Percentiles rank a stretch among this genome's conserved stretches.
Conservation (phyloP, 1,139 yeast species). For the Zygosaccharomyces pseudobailii region DNA sequence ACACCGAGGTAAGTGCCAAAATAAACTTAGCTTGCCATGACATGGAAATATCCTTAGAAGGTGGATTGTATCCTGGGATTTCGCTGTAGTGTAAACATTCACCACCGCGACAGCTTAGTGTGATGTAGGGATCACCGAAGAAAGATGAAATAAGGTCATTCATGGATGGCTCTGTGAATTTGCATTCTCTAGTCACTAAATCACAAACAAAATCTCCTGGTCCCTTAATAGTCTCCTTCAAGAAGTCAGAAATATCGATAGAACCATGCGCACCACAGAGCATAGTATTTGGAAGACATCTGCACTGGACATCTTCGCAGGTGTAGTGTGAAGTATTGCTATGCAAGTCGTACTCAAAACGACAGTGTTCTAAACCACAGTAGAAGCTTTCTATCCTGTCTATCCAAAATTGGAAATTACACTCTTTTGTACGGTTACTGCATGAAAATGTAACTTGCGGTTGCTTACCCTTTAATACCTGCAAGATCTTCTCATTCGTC, state of each 20-base stretch:
- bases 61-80: slow-evolving; percentile 80
- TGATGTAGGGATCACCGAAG: slow-evolving; percentile 88
- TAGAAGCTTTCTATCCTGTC: slow-evolving; percentile 84
- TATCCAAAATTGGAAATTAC: slow-evolving; percentile 96
- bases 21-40: slow-evolving; percentile 47
- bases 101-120: slow-evolving; percentile 73
- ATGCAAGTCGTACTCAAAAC: slow-evolving; percentile 58
- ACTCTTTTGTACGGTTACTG: slow-evolving; percentile 56
- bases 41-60: slow-evolving; percentile 48
- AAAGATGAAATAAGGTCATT: slow-evolving; percentile 83
- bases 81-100: slow-evolving; percentile 92
- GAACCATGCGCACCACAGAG: slow-evolving; percentile 92
- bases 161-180: slow-evolving; percentile 93
- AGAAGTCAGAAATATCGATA: slow-evolving; percentile 87
- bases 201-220: slow-evolving; percentile 92
- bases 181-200: slow-evolving; percentile 53
- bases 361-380: slow-evolving; percentile 74
- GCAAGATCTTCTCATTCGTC: slow-evolving; percentile 78
- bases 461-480: slow-evolving; percentile 68
- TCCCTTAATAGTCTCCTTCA: slow-evolving; percentile 83
- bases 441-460: slow-evolving; percentile 95
- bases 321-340: slow-evolving; percentile 68
- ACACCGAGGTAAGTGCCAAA: slow-evolving; percentile 37
- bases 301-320: slow-evolving; percentile 73
- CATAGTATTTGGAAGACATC: slow-evolving; percentile 89